Base-by-base conservation (phyloP, 257 asterid species). In the Plantago major region DNA sequence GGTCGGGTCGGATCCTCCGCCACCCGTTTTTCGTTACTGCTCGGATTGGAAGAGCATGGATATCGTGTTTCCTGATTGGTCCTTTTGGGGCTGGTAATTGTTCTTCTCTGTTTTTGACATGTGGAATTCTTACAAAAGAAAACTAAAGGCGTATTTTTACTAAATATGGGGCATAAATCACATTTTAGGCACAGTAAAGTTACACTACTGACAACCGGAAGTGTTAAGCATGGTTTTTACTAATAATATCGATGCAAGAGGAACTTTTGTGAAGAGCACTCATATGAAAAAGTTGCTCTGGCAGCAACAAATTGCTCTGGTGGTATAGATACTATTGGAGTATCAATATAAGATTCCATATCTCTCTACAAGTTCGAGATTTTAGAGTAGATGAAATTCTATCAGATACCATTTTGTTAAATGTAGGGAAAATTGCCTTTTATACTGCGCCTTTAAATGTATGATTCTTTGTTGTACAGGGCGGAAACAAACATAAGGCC, bases 1-100 rank as follows among this genome's bases (percentile, higher is more conserved):
- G 62, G 79, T 75, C 6, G 77, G 71, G 16, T 61, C 88, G 7
- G 65, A 59, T 0, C 30, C 54, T 11, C 80, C 95, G 12, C 89
- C 95, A 52, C 84, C 94, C 61, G 64, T 91, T 71, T 88, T 91
- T 58, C 83, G 95, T 26, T 91, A 91, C 71, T 91, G 95, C 22
- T 88, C 98, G 8, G 88, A 88, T 62, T 71, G 74, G 80, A 48
- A 28, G 54, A 84, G 83, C 84, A 58, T 84, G 82, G 98, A 91
- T n/a, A 91, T 91, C 64, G 95, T 86, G 63, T 91, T 91, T 70
- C 98, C 98, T 0, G 96, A 88, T 58, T 88, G 95, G 95, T 77
- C 96, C 6, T 91, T 85, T 28, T 91, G 98, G 98, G 98, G 98
- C 61, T 88, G 98, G 98, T 91, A 91, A 77, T 26, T 7, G 48